phyloP scores from a whole-genome alignment of 2,329 filamentous ascomycete genomes.

The Clonostachys rosea region DNA sequence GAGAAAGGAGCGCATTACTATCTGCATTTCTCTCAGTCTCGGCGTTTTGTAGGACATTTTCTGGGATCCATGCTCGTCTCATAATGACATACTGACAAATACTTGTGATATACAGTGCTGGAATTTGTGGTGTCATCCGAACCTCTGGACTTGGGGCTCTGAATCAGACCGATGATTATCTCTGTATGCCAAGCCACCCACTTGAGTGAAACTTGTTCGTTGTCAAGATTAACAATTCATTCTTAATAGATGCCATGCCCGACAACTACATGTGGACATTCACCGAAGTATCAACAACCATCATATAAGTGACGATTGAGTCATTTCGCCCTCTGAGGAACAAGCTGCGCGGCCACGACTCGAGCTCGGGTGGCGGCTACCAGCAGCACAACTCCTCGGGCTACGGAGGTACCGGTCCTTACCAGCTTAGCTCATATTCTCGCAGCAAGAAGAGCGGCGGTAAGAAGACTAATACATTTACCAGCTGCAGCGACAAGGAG shows the following conservation, averaged over 20 bases:
- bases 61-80: neutral
- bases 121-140: slow-evolving; percentile 1
- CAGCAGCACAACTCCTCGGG: slow-evolving; percentile 8
- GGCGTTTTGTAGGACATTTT: neutral
- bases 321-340: slow-evolving; percentile 1
- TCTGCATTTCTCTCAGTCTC: slow-evolving; percentile 1
- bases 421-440: neutral
- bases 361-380: slow-evolving; percentile 7
- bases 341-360: slow-evolving; percentile 6
- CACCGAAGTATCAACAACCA: slow-evolving; percentile 4
- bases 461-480: neutral
- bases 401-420: slow-evolving; percentile 1
- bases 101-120: neutral
- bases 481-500: too few species aligned
- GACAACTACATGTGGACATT: neutral
- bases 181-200: neutral
- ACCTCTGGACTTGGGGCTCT: neutral
- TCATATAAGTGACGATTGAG: neutral
- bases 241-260: neutral
- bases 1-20: neutral
- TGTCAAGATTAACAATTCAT: too few species aligned
- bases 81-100: neutral
- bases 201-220: neutral
- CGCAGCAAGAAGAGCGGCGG: neutral
- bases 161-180: neutral